These are phyloP conservation scores for Leccinum boreale DNA, from an alignment of 768 basidiomycete species.

Conservation along the genomic window DNA sequence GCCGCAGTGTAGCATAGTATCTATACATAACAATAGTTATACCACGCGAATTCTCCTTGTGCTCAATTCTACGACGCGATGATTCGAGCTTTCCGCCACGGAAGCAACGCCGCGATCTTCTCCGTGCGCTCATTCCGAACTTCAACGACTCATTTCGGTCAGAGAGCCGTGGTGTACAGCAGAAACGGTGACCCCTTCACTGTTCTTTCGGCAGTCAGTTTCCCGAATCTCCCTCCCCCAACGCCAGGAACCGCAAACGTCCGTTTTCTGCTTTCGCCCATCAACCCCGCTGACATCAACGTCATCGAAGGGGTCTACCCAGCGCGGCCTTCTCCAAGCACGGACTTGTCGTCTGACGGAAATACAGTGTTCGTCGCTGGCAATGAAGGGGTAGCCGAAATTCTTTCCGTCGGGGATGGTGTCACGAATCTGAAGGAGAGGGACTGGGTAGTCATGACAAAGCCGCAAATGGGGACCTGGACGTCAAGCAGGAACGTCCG, in stretches of 20 bases:
- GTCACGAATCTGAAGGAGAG: conserved; percentile 46
- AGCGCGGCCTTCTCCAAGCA: conserved; percentile 44
- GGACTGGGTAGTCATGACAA: conserved; percentile 76
- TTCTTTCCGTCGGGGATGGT: conserved; percentile 56
- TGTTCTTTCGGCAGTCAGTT: conserved; percentile 55
- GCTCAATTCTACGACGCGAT: neutral
- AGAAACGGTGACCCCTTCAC: conserved; percentile 56
- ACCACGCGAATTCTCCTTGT: neutral
- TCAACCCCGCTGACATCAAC: conserved; percentile 82
- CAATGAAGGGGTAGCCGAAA: conserved; percentile 73
- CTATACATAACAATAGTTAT: neutral
- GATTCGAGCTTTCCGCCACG: neutral
- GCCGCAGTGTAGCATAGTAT: neutral
- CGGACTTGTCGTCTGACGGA: conserved; percentile 33
- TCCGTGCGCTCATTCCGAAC: conserved; percentile 27
- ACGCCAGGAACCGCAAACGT: conserved; percentile 58
- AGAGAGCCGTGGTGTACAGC: conserved; percentile 67
- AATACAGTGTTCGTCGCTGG: conserved; percentile 59
- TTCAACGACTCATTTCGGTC: conserved; percentile 30
- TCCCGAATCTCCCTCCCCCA: conserved; percentile 51
- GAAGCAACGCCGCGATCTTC: neutral
- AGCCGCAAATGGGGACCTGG: conserved; percentile 77
- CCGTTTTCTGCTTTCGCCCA: conserved; percentile 64
- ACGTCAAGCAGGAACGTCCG: conserved; percentile 50
- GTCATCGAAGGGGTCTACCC: conserved; percentile 85